Evolutionary conservation across 1,284 basidiomycete species (phyloP), one percentile per base, ranked within the genome.

Genomic region (Cryptococcus maquisensis): DNA sequence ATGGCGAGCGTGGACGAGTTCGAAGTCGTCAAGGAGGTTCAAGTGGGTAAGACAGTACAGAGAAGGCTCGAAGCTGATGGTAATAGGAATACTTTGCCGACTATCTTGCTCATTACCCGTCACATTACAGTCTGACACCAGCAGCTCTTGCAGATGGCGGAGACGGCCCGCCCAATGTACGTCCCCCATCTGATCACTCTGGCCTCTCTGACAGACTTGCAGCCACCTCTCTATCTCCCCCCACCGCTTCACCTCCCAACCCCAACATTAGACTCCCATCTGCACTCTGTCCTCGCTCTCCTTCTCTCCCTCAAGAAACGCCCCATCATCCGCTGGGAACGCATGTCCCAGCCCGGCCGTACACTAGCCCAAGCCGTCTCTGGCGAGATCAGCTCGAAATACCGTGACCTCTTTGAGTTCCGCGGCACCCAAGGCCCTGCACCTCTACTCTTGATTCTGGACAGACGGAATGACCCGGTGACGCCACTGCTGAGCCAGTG

Each of bases 401-500:
- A 77, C 62, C 64, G 69, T 10, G 76, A 79, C 23, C 58, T 81
- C 49, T 82, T 81, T 63, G 80, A 81, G 50, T 82, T 82, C 56
- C 66, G 81, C 23, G 73, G 78, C 13, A 79, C 79, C 2, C 70
- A 74, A 3, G 79, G 81, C 16, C 76, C 79, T 1, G 66, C 77
- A 9, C 81, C 81, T 4, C 62, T 82, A n/a, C 67, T 83, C 7
- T 66, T 83, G 18, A 78, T 83, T 8, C 48, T 18, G n/a, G 96
- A 99, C 78, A 83, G 96, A 53, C 81, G 95, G 59, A 97, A 97
- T 75, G 96, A 99, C 71, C 96, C 96, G 2, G 92, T 98, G 15
- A 98, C 96, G 0, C 96, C 96, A 3, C 78, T 99, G n/a, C 81
- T 99, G 26, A 90, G 90, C 1, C 96, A 97, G 74, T 98, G 96